phyloP scores from a whole-genome alignment of 2,329 filamentous ascomycete species.

The Penicillium sp. region DNA sequence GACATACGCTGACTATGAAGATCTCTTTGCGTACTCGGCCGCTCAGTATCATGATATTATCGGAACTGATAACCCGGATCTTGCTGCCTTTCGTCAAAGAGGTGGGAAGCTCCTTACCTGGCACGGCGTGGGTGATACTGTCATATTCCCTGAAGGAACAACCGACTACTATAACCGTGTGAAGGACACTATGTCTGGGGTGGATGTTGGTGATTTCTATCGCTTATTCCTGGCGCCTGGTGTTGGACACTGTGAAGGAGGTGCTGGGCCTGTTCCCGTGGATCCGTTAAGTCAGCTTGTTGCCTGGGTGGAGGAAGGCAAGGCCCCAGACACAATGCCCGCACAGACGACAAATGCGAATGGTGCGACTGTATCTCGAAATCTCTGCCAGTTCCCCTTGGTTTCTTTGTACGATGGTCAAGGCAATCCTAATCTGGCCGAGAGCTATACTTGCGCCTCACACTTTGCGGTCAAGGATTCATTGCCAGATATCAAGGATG shows the following conservation, averaged over 20 bases:
- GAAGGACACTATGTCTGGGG: neutral
- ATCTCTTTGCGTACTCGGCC: too few species aligned
- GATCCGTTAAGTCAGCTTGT: neutral
- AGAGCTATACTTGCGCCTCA: too few species aligned
- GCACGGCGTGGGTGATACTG: neutral
- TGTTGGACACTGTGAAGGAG: neutral
- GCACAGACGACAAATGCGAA: neutral
- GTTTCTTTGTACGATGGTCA: too few species aligned
- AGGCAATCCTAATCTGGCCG: too few species aligned
- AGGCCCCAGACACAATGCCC: neutral
- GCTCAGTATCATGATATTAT: neutral
- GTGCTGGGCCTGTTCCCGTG: neutral
- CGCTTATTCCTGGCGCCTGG: neutral
- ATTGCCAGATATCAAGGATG: too few species aligned
- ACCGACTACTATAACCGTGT: neutral
- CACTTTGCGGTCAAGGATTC: too few species aligned
- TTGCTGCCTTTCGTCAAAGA: neutral
- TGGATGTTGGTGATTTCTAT: neutral
- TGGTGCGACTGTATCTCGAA: too few species aligned
- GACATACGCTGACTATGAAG: too few species aligned
- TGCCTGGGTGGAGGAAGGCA: neutral
- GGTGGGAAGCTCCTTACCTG: neutral
- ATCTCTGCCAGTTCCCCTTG: too few species aligned
- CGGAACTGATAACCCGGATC: neutral
- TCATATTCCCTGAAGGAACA: neutral